Conservation (phyloP, 1,284 basidiomycete species). For the Inonotus obliquus region DNA sequence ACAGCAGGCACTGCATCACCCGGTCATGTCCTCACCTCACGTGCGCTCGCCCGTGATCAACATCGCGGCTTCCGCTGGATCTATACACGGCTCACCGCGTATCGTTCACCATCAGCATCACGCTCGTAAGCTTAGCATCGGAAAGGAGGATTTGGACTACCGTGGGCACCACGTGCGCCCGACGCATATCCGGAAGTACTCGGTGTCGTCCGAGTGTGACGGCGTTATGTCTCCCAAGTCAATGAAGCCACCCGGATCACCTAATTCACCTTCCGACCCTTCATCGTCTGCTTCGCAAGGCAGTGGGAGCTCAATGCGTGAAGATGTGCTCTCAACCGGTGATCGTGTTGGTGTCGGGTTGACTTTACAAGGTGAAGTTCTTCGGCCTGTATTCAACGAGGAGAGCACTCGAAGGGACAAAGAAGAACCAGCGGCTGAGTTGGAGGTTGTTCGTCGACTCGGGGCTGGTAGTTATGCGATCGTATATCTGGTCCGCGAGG, state of each 20-base stretch:
- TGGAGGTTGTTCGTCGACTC: constrained; percentile 80
- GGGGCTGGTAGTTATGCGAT: constrained; percentile 90
- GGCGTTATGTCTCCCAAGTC: neutral
- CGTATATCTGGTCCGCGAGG: constrained; percentile 89
- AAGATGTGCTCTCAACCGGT: constrained; percentile 65
- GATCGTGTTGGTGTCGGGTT: constrained; percentile 67
- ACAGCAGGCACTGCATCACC: neutral
- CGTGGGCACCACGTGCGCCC: neutral
- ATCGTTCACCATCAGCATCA: neutral
- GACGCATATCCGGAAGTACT: neutral
- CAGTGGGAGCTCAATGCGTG: constrained; percentile 40
- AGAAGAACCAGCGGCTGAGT: constrained; percentile 52
- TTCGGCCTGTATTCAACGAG: constrained; percentile 44
- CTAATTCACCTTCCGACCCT: constrained; percentile 18
- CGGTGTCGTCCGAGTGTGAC: neutral
- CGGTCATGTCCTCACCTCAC: neutral
- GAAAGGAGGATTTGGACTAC: constrained; percentile 12
- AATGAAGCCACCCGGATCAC: neutral
- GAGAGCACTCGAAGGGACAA: constrained; percentile 29
- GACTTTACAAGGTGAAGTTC: constrained; percentile 55
- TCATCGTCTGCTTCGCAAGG: constrained; percentile 21
- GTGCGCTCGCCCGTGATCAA: constrained; percentile 17
- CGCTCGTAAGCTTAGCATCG: neutral
- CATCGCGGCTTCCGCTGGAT: constrained; percentile 1
- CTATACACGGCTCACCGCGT: neutral